Conservation (phyloP, 805 yeast genomes). For the Kazachstania psychrophila region DNA sequence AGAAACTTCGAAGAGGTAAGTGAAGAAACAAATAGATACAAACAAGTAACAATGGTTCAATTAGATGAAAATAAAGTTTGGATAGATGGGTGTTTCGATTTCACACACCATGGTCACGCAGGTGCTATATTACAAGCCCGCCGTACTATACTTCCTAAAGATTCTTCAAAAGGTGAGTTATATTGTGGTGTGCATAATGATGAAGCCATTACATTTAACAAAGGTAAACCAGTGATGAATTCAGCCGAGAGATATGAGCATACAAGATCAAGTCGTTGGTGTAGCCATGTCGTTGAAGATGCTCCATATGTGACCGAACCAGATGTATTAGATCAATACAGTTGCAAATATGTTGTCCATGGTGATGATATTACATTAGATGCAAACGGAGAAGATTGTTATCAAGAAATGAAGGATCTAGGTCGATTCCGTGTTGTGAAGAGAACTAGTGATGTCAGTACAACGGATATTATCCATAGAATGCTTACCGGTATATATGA, state of each 20-base stretch:
- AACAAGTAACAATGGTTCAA: neutral
- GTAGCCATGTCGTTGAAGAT: conserved; percentile 52
- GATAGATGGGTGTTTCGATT: conserved; percentile 98
- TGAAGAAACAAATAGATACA: neutral
- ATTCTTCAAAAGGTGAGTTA: conserved; percentile 31
- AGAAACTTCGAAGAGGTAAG: neutral
- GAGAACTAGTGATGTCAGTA: conserved; percentile 87
- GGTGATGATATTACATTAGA: conserved; percentile 98
- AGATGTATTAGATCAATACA: conserved; percentile 57
- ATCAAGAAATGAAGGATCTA: conserved; percentile 67
- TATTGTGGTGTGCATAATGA: conserved; percentile 78
- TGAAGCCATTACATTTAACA: conserved; percentile 69
- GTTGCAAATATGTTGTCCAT: conserved; percentile 89
- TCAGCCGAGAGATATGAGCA: conserved; percentile 73
- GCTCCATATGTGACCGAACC: conserved; percentile 93
- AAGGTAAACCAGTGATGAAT: conserved; percentile 93
- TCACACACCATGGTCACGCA: conserved; percentile 96
- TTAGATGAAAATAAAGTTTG: conserved; percentile 47
- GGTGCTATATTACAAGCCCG: conserved; percentile 95
- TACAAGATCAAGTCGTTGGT: conserved; percentile 87
- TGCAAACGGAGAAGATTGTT: conserved; percentile 91
- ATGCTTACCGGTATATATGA: conserved; percentile 41
- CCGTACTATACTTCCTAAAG: conserved; percentile 44
- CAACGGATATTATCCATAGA: conserved; percentile 89
- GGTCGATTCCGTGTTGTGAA: conserved; percentile 89